These are phyloP conservation scores for Candolleomyces aberdarensis DNA, from an alignment of 768 basidiomycete species.

Conservation along the genomic window DNA sequence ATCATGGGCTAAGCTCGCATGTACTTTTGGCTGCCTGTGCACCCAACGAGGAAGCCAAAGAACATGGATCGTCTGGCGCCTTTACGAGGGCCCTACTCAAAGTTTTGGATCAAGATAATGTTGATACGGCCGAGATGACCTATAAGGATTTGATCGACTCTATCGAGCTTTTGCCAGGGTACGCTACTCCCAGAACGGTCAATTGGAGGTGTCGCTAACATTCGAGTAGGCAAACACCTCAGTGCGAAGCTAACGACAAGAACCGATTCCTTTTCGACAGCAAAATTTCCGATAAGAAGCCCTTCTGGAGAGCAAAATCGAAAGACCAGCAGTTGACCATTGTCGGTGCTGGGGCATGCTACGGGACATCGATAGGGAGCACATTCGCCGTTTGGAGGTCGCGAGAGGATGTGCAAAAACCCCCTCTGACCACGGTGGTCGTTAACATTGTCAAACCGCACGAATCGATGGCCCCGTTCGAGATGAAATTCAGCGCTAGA, in stretches of 20 bases:
- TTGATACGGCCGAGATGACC: background rate
- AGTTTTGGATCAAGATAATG: background rate
- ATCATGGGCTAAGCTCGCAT: constrained; percentile 2
- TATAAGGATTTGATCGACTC: background rate
- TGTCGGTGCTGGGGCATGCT: background rate
- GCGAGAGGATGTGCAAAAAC: background rate
- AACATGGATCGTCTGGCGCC: background rate
- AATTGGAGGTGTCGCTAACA: background rate
- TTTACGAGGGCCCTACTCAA: background rate
- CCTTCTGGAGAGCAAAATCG: background rate
- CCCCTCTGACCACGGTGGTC: background rate
- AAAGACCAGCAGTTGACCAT: background rate
- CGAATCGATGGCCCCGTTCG: background rate
- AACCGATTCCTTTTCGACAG: too few relatives aligned
- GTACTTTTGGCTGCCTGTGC: constrained; percentile 12
- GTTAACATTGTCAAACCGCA: background rate
- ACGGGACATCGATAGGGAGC: background rate
- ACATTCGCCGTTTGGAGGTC: background rate
- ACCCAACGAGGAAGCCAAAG: background rate
- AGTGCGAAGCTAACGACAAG: background rate
- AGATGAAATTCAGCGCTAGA: background rate
- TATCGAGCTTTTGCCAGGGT: background rate
- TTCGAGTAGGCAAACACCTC: background rate
- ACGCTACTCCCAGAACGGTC: background rate
- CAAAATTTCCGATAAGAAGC: background rate